phyloP scores from a whole-genome alignment of 1,284 basidiomycete genomes.

The Hemileia vastatrix region DNA sequence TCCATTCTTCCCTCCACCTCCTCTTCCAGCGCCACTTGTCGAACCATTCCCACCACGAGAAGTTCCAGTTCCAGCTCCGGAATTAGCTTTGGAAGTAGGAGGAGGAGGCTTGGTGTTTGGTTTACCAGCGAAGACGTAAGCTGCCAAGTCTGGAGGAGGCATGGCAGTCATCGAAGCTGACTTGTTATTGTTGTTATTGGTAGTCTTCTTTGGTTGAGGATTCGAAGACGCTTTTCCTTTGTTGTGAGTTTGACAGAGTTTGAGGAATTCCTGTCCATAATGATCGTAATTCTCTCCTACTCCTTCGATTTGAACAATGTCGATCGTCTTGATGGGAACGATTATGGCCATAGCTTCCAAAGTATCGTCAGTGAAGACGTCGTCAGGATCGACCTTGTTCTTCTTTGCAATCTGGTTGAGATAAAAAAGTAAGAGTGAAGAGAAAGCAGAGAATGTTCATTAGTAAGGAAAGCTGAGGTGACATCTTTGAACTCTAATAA shows the following conservation, averaged over 20 bases:
- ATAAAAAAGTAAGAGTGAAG: slow-evolving; percentile 23
- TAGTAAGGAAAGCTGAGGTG: slow-evolving; percentile 22
- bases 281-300: slow-evolving; percentile 10
- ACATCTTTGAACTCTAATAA: slow-evolving; percentile 11
- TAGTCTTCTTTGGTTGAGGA: not conserved
- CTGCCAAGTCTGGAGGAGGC: not conserved
- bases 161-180: not conserved
- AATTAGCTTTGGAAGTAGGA: no score
- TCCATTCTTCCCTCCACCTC: no score
- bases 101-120: no score
- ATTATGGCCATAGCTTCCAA: slow-evolving; percentile 25
- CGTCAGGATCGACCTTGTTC: slow-evolving; percentile 8
- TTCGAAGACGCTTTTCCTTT: not conserved
- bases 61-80: no score
- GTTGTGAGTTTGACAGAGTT: slow-evolving; percentile 22
- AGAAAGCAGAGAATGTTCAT: slow-evolving; percentile 16
- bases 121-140: not conserved
- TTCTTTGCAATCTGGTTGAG: slow-evolving; percentile 15
- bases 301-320: slow-evolving; percentile 1
- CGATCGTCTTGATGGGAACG: slow-evolving; percentile 8
- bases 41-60: no score
- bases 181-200: not conserved
- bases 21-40: no score
- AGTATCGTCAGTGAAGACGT: slow-evolving; percentile 22
- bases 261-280: slow-evolving; percentile 24